These are phyloP conservation scores for Entomortierella parvispora DNA, from an alignment of 192 early-diverging fungal species.

Conservation along the genomic window DNA sequence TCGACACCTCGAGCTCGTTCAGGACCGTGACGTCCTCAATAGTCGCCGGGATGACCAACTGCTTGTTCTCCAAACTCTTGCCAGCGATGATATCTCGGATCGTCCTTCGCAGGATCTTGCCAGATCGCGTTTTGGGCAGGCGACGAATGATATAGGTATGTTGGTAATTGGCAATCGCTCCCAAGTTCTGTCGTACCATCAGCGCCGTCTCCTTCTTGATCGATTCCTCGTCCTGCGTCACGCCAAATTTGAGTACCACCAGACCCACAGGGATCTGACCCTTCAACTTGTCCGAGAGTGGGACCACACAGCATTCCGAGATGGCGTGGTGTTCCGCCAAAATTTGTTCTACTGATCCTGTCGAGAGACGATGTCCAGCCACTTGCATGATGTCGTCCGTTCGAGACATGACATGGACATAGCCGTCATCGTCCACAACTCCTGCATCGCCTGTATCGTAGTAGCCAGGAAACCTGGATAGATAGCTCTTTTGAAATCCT, in stretches of 20 bases:
- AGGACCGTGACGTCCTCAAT: constrained; percentile 80
- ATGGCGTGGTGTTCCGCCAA: constrained; percentile 70
- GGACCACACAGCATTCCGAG: constrained; percentile 77
- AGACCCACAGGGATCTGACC: constrained; percentile 75
- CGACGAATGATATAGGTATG: constrained; percentile 72
- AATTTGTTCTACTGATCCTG: constrained; percentile 81
- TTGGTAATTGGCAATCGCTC: constrained; percentile 86
- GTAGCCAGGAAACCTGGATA: constrained; percentile 81
- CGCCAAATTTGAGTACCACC: constrained; percentile 59
- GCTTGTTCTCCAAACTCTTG: constrained; percentile 57
- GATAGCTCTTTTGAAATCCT: constrained; percentile 78
- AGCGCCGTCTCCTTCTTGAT: constrained; percentile 64
- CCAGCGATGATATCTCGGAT: constrained; percentile 79
- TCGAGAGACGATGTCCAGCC: constrained; percentile 86
- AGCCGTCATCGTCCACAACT: constrained; percentile 78
- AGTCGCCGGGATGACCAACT: constrained; percentile 71
- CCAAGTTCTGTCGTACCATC: constrained; percentile 74
- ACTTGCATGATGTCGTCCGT: constrained; percentile 88
- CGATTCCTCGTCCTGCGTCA: constrained; percentile 7
- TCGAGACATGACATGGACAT: constrained; percentile 75
- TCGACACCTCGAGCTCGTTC: constrained; percentile 54
- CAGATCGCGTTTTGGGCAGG: constrained; percentile 87
- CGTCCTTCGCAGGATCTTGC: constrained; percentile 84
- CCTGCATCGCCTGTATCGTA: constrained; percentile 88
- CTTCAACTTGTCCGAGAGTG: constrained; percentile 71